Percentiles rank a stretch among this genome's conserved stretches.
These are phyloP conservation scores for Purpureocillium takamizusanense DNA, from an alignment of 2,329 filamentous ascomycete species.

Conservation along the genomic window DNA sequence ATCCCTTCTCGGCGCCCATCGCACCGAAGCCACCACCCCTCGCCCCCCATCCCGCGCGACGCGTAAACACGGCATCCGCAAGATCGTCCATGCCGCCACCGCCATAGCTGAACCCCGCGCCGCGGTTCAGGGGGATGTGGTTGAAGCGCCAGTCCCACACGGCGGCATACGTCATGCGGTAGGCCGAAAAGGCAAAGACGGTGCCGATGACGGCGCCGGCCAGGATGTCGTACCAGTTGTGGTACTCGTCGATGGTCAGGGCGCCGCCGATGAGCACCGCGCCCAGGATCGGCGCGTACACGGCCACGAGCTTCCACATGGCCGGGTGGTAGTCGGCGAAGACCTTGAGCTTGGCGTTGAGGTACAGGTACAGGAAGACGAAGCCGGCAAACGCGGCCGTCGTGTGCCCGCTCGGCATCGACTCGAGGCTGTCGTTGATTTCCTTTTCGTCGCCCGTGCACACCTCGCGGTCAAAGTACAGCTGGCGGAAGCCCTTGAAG, in stretches of 20 bases:
- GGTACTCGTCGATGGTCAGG: conserved; percentile 63
- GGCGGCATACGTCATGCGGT: conserved; percentile 58
- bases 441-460: conserved; percentile 57
- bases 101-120: conserved; percentile 11
- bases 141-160: conserved; percentile 60
- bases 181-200: conserved; percentile 54
- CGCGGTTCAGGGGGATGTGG: conserved; percentile 55
- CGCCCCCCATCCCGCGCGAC: conserved; percentile 2
- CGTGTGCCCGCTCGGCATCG: conserved; percentile 65
- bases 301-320: conserved; percentile 62
- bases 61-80: conserved; percentile 5
- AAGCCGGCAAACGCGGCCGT: conserved; percentile 67
- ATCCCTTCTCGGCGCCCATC: too few species aligned
- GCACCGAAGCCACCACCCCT: conserved; percentile 2
- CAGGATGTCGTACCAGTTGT: conserved; percentile 69
- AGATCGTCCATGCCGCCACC: background rate
- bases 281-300: conserved; percentile 58
- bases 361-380: conserved; percentile 61
- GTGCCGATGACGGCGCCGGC: conserved; percentile 58
- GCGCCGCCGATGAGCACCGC: conserved; percentile 60
- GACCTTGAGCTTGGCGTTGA: conserved; percentile 72
- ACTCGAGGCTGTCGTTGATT: conserved; percentile 62
- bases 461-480: conserved; percentile 62
- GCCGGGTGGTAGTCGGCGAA: conserved; percentile 63
- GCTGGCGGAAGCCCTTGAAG: conserved; percentile 40